Conservation (phyloP, 441 rosid genomes). For the Biscutella laevigata region DNA sequence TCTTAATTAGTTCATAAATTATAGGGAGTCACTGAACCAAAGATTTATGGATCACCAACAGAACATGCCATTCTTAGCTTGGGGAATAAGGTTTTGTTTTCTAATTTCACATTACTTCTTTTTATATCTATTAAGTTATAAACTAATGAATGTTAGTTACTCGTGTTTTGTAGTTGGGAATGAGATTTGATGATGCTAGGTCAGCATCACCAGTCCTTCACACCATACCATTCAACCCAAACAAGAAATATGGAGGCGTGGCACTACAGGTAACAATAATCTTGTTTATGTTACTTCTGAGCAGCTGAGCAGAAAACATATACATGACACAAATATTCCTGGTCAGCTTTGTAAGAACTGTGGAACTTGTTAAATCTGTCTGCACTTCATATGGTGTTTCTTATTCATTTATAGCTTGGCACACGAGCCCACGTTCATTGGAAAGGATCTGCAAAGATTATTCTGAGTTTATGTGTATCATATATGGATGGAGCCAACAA, state of each 20-base stretch:
- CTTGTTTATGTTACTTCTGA: no score
- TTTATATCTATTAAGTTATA: background rate
- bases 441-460: conserved; percentile 92
- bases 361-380: background rate
- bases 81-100: conserved; percentile 53
- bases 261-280: conserved; percentile 33
- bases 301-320: no score
- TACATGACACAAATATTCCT: background rate
- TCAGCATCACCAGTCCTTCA: conserved; percentile 52
- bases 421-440: conserved; percentile 61
- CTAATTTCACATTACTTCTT: background rate
- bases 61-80: conserved; percentile 85
- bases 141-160: conserved; percentile 4
- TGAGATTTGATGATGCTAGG: conserved; percentile 59
- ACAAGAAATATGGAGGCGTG: conserved; percentile 85
- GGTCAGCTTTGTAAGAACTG: no score
- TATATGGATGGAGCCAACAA: conserved; percentile 51
- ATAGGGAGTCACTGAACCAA: conserved; percentile 54
- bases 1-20: background rate
- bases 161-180: conserved; percentile 56
- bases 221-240: conserved; percentile 74
- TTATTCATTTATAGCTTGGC: conserved; percentile 31
- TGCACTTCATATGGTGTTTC: background rate
- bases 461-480: conserved; percentile 50
- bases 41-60: conserved; percentile 81